Conservation (phyloP, 2,329 filamentous ascomycete species). For the Pseudogymnoascus sp. region DNA sequence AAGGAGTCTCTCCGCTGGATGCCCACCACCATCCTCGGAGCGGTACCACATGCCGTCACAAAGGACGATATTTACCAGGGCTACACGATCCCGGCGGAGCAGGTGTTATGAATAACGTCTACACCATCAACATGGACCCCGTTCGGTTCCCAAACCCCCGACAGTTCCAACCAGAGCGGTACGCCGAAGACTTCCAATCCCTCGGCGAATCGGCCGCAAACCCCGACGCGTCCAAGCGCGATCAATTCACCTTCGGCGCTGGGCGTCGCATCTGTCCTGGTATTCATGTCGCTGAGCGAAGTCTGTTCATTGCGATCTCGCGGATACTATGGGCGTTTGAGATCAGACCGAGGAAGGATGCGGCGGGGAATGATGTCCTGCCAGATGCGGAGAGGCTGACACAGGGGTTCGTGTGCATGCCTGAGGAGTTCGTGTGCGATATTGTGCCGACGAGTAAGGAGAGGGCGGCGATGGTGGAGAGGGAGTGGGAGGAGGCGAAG, state of each 20-base stretch:
- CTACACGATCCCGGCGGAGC: conserved; percentile 41
- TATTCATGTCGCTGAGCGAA: conserved; percentile 46
- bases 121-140: conserved; percentile 42
- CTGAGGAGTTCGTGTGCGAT: conserved; percentile 29
- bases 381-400: conserved; percentile 33
- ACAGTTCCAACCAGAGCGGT: conserved; percentile 38
- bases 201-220: conserved; percentile 30
- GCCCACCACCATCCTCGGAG: conserved; percentile 33
- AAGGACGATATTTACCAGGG: conserved; percentile 40
- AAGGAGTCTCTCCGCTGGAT: conserved; percentile 44
- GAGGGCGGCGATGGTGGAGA: conserved; percentile 25
- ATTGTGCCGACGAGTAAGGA: conserved; percentile 29
- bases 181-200: conserved; percentile 14
- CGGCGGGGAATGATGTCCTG: conserved; percentile 26
- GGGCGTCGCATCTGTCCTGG: conserved; percentile 52
- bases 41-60: conserved; percentile 36
- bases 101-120: conserved; percentile 34
- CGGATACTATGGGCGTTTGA: conserved; percentile 30
- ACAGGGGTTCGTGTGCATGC: conserved; percentile 35
- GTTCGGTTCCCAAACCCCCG: conserved; percentile 35
- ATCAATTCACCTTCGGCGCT: conserved; percentile 49
- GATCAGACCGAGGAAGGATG: conserved; percentile 23
- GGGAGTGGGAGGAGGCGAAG: conserved; percentile 22
- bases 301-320: conserved; percentile 40
- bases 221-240: conserved; percentile 37